phyloP scores from a whole-genome alignment of 164 flowering plant species.

The Vitis amurensis region DNA sequence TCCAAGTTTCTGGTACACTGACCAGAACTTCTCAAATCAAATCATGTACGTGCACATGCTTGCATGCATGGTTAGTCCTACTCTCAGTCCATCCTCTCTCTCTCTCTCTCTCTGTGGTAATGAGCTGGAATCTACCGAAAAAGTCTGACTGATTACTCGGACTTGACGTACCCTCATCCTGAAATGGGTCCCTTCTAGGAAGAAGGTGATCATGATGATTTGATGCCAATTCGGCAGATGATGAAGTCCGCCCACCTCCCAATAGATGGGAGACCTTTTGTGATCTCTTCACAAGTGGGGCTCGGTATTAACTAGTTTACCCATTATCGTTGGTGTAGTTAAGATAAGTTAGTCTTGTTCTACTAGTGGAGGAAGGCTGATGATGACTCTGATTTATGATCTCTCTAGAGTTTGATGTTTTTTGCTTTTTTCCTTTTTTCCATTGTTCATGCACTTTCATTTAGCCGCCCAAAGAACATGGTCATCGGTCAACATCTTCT shows the following conservation, averaged over 20 bases:
- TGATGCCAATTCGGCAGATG: background rate
- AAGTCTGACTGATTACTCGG: background rate
- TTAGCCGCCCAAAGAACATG: no score
- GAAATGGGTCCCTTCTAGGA: background rate
- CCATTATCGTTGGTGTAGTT: no score
- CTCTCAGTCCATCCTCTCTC: background rate
- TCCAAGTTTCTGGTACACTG: no score
- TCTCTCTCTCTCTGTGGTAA: background rate
- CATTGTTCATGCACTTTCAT: no score
- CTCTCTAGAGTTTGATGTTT: no score
- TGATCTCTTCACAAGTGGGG: no score
- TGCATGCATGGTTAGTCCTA: background rate
- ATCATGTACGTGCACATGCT: conserved; percentile 10
- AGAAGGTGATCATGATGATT: background rate
- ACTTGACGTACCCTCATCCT: background rate
- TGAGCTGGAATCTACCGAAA: background rate
- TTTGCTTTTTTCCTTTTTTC: no score
- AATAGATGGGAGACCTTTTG: background rate
- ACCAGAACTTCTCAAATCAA: background rate
- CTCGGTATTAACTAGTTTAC: no score
- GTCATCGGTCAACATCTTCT: no score
- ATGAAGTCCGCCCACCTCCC: conserved; percentile 6
- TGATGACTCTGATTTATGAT: no score
- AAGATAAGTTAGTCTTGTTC: no score
- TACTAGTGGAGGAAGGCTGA: no score